phyloP scores from a whole-genome alignment of 1,139 yeast species.

The Debaryomyces sp. region DNA sequence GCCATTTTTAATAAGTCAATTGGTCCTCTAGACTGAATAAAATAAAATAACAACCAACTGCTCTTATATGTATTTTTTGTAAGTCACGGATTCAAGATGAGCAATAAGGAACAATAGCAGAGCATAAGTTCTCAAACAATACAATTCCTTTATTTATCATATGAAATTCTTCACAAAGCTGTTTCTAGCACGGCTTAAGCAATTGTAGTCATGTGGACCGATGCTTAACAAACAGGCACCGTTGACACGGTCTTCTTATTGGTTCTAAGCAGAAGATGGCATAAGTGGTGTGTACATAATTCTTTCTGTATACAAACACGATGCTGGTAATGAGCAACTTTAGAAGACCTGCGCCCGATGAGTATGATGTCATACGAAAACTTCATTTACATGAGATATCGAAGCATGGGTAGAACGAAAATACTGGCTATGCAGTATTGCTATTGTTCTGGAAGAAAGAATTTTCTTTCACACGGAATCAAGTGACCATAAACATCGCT shows the following conservation, averaged over 20 bases:
- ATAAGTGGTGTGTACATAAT: neutral
- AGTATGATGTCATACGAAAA: neutral
- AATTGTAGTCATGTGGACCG: slow-evolving; percentile 1
- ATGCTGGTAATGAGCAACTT: neutral
- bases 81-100: slow-evolving; percentile 6
- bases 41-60: neutral
- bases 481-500: neutral
- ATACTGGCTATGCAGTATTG: neutral
- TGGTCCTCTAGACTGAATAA: neutral
- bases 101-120: slow-evolving; percentile 3
- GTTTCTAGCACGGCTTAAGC: neutral
- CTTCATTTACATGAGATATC: slow-evolving; percentile 3
- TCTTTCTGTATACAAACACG: neutral
- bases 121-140: neutral
- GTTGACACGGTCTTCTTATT: neutral
- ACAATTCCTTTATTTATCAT: neutral
- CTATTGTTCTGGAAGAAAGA: neutral
- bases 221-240: neutral
- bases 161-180: slow-evolving; percentile 5
- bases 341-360: neutral
- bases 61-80: neutral
- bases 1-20: slow-evolving; percentile 7
- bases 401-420: neutral
- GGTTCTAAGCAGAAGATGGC: neutral
- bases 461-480: neutral